Evolutionary conservation across 1,284 basidiomycete genomes (phyloP).

Genomic region (Hemileia vastatrix): DNA sequence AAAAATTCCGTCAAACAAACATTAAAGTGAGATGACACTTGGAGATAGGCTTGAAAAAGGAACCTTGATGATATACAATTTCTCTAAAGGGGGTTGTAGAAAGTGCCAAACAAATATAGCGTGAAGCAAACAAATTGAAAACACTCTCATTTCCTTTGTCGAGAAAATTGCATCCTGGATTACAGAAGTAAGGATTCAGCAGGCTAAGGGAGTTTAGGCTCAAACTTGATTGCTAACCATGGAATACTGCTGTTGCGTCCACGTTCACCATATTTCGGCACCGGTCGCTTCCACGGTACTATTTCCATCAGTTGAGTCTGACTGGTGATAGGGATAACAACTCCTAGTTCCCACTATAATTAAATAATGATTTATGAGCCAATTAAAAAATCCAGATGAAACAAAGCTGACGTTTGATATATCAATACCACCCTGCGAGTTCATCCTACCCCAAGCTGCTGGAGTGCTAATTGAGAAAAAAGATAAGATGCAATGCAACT

Average conservation of each 20-base stretch:
- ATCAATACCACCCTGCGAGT: background rate
- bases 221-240: constrained; percentile 1
- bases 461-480: constrained; percentile 2
- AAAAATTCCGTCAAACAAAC: too few species aligned
- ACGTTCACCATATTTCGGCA: constrained; percentile 8
- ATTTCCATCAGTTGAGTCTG: background rate
- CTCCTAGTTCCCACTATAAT: constrained; percentile 20
- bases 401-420: constrained; percentile 14
- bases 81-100: too few species aligned
- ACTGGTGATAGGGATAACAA: constrained; percentile 7
- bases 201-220: background rate
- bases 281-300: constrained; percentile 15
- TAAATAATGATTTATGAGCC: background rate
- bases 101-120: too few species aligned
- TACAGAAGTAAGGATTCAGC: background rate
- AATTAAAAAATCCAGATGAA: background rate
- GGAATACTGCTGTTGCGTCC: constrained; percentile 7
- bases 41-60: too few species aligned
- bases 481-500: background rate
- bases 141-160: background rate
- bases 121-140: background rate
- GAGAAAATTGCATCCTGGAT: constrained; percentile 20
- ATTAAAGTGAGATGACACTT: too few species aligned
- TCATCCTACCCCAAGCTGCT: constrained; percentile 21
- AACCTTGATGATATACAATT: too few species aligned